These are phyloP conservation scores for Phialocephala subalpina DNA, from an alignment of 2,329 filamentous ascomycete genomes.

Conservation along the genomic window DNA sequence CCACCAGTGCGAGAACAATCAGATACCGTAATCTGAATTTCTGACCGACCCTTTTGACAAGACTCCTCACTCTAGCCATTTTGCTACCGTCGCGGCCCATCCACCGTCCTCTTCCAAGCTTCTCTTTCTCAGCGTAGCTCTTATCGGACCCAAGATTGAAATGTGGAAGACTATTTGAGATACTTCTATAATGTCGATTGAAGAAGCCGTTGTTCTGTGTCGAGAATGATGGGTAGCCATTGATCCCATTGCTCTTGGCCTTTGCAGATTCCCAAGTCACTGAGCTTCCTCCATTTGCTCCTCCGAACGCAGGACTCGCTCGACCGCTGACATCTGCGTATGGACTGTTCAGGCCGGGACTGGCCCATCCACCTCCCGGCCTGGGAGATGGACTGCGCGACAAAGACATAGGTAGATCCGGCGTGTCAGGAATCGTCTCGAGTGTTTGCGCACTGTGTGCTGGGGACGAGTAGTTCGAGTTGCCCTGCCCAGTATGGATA, in stretches of 20 bases:
- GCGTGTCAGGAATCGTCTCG: conserved; percentile 53
- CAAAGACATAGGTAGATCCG: conserved; percentile 75
- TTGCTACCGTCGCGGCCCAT: conserved; percentile 54
- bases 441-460: conserved; percentile 34
- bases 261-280: conserved; percentile 87
- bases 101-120: conserved; percentile 68
- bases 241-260: conserved; percentile 75
- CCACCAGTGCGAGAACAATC: conserved; percentile 64
- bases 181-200: conserved; percentile 79
- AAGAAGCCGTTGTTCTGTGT: conserved; percentile 89
- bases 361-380: conserved; percentile 87
- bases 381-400: conserved; percentile 89
- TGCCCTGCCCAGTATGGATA: conserved; percentile 32
- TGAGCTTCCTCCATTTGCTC: conserved; percentile 60
- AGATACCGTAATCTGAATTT: conserved; percentile 71
- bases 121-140: conserved; percentile 79
- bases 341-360: conserved; percentile 77
- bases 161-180: conserved; percentile 80
- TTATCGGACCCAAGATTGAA: conserved; percentile 63
- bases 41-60: conserved; percentile 63
- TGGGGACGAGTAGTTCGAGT: conserved; percentile 25
- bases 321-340: conserved; percentile 65
- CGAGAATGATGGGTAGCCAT: conserved; percentile 80
- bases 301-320: conserved; percentile 67
- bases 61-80: conserved; percentile 55